These are phyloP conservation scores for Trypanosoma vivax DNA, from an alignment of 208 protist genomes.

Conservation along the genomic window DNA sequence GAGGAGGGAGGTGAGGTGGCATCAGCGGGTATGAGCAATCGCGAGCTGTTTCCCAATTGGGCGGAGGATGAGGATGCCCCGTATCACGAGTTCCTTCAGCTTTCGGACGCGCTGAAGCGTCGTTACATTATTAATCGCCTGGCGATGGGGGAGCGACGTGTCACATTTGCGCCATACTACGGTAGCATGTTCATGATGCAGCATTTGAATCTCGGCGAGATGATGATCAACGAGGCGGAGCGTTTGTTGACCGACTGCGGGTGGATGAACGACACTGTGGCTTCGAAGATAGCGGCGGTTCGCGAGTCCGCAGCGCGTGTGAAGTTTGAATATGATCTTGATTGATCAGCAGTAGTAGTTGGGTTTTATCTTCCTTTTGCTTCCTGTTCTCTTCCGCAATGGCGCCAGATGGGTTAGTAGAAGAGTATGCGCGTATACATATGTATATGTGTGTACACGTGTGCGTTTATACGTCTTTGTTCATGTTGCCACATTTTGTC, in stretches of 20 bases:
- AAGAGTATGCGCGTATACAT: background rate
- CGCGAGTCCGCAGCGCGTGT: conserved; percentile 27
- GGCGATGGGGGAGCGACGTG: conserved; percentile 67
- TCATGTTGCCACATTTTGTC: background rate
- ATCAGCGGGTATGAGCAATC: conserved; percentile 10
- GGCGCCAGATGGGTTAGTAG: too few species aligned
- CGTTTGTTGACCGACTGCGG: conserved; percentile 50
- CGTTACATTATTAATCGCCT: conserved; percentile 74
- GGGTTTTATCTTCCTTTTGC: background rate
- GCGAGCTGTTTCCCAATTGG: conserved; percentile 57
- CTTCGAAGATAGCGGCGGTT: conserved; percentile 43
- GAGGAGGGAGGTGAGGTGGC: conserved; percentile 34
- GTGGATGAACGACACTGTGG: conserved; percentile 71
- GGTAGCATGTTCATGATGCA: conserved; percentile 81
- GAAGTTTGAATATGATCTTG: conserved; percentile 82
- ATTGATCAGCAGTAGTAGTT: conserved; percentile 24
- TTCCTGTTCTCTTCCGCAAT: background rate
- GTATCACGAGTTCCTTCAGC: conserved; percentile 31
- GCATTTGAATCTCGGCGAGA: conserved; percentile 74
- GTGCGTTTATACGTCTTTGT: background rate
- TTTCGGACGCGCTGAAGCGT: conserved; percentile 44
- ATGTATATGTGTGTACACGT: background rate
- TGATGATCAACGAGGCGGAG: conserved; percentile 72
- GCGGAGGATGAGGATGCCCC: conserved; percentile 69
- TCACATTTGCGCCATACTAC: conserved; percentile 70